phyloP scores from a whole-genome alignment of 345 rosid species.

The Eucalyptus cloeziana region DNA sequence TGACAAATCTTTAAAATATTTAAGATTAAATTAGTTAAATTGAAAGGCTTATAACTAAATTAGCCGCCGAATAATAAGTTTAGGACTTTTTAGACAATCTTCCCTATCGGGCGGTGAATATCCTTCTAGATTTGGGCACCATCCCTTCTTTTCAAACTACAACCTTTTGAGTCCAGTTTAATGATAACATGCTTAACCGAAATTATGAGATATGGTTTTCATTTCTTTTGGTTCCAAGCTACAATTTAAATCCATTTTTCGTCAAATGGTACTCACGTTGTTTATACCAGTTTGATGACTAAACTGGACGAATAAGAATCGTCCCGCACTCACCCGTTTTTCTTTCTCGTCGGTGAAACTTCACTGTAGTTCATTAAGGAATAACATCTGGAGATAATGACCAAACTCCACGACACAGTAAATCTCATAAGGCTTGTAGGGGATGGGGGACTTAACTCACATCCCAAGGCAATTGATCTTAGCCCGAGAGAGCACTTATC shows the following conservation, averaged over 20 bases:
- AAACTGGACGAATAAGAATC: not conserved
- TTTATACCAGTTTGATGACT: not conserved
- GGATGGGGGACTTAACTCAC: not conserved
- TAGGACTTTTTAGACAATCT: rapidly evolving
- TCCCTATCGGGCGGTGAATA: rapidly evolving
- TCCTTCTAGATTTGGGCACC: not conserved
- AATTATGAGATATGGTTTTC: not conserved
- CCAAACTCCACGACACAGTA: not conserved
- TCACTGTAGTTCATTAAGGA: not conserved
- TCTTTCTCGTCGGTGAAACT: not conserved
- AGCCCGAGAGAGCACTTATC: not conserved
- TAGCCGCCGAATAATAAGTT: rapidly evolving
- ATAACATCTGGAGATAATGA: not conserved
- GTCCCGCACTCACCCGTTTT: not conserved
- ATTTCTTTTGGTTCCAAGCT: not conserved
- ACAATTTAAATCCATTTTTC: not conserved
- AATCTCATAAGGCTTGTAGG: not conserved
- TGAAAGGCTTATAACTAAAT: not conserved
- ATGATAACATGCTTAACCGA: not conserved
- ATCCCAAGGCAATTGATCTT: not conserved
- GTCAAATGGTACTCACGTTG: not conserved
- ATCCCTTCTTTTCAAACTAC: not conserved
- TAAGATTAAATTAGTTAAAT: not conserved
- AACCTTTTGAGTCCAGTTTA: not conserved
- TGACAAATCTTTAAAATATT: not conserved